These are phyloP conservation scores for Aspergillus tubingensis DNA, from an alignment of 2,329 filamentous ascomycete species.

Conservation along the genomic window DNA sequence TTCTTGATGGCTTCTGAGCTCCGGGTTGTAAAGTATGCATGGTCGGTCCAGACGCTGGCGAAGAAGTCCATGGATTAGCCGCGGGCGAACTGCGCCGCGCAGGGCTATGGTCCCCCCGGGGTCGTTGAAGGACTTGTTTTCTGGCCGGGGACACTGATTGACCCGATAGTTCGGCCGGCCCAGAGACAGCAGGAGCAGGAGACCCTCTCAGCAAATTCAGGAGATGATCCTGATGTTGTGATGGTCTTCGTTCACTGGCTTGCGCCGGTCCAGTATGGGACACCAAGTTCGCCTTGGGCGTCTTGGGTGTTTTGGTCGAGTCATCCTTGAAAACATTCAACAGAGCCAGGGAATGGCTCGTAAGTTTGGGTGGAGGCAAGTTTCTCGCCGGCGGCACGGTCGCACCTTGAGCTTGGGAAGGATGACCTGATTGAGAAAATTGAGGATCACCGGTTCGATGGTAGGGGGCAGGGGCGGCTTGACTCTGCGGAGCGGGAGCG, in stretches of 20 bases:
- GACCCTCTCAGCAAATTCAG: constrained; percentile 37
- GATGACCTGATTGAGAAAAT: constrained; percentile 42
- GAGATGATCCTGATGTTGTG: constrained; percentile 42
- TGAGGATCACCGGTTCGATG: constrained; percentile 50
- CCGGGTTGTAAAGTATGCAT: constrained; percentile 40
- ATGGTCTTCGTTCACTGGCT: constrained; percentile 25
- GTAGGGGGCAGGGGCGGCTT: constrained; percentile 44
- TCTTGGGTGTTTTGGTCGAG: constrained; percentile 28
- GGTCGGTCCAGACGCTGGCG: constrained; percentile 44
- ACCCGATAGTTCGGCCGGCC: constrained; percentile 50
- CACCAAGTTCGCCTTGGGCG: constrained; percentile 20
- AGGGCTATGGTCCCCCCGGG: constrained; percentile 18
- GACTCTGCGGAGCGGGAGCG: constrained; percentile 13
- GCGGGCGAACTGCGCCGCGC: constrained; percentile 17
- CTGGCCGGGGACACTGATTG: constrained; percentile 40
- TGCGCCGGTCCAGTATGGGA: constrained; percentile 18
- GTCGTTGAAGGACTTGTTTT: constrained; percentile 39
- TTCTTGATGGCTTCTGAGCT: constrained; percentile 30
- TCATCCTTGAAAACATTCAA: constrained; percentile 59
- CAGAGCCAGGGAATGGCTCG: constrained; percentile 58
- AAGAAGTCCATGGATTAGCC: constrained; percentile 33
- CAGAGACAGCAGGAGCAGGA: constrained; percentile 23
- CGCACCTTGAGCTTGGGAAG: constrained; percentile 42
- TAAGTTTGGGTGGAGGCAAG: constrained; percentile 60
- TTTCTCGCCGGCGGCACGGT: constrained; percentile 58